A percentile compares a stretch with the other conserved stretches of the same genome.
These are phyloP conservation scores for Penicillium sp. DNA, from an alignment of 2,329 filamentous ascomycete genomes.

Conservation along the genomic window DNA sequence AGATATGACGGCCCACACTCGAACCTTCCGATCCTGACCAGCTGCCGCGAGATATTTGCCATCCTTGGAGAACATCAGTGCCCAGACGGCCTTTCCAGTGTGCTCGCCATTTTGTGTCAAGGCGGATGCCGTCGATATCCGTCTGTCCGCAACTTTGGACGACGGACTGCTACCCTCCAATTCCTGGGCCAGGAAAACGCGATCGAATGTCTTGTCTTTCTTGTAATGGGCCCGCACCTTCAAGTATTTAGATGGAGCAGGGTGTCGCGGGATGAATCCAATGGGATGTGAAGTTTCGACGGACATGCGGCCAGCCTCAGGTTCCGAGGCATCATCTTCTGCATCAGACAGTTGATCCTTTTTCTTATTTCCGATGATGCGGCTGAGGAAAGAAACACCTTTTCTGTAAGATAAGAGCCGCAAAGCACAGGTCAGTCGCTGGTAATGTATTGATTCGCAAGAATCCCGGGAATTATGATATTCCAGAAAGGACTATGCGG, in stretches of 20 bases:
- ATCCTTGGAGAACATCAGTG: conserved; percentile 87
- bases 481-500: not conserved
- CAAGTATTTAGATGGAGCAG: conserved; percentile 87
- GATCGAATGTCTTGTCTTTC: conserved; percentile 76
- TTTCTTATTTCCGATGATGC: conserved; percentile 75
- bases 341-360: conserved; percentile 56
- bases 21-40: conserved; percentile 79
- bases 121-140: conserved; percentile 26
- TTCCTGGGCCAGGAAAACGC: conserved; percentile 88
- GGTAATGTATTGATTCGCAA: not conserved
- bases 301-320: conserved; percentile 70
- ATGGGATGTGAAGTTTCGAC: conserved; percentile 74
- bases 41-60: conserved; percentile 89
- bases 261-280: conserved; percentile 81
- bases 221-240: conserved; percentile 80
- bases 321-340: conserved; percentile 65
- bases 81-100: conserved; percentile 74
- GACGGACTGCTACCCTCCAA: conserved; percentile 60
- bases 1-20: conserved; percentile 85
- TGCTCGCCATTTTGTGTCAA: conserved; percentile 25
- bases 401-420: conserved; percentile 58
- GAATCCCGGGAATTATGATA: conserved; percentile 1
- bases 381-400: conserved; percentile 84
- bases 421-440: conserved; percentile 13
- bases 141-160: conserved; percentile 30